These are phyloP conservation scores for Aethionema arabicum DNA, from an alignment of 345 rosid genomes.

Conservation along the genomic window DNA sequence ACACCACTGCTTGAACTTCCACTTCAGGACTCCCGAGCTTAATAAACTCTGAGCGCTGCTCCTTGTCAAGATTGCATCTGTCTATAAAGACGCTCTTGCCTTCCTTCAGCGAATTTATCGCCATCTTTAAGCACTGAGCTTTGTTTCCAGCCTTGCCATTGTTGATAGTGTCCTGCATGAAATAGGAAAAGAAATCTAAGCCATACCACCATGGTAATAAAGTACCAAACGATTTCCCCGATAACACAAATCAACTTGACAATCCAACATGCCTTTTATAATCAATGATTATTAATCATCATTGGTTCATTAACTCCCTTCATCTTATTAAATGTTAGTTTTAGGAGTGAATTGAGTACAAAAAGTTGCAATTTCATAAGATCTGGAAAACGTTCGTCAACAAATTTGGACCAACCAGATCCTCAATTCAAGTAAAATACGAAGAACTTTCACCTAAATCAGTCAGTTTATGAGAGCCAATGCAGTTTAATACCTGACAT, in stretches of 20 bases:
- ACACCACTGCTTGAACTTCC: conserved; percentile 74
- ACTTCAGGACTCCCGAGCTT: conserved; percentile 56
- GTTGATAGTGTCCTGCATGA: conserved; percentile 68
- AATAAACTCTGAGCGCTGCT: conserved; percentile 77
- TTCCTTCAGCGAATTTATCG: conserved; percentile 53
- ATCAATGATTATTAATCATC: too few species aligned
- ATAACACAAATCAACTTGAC: not conserved
- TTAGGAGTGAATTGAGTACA: not conserved
- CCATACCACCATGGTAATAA: not conserved
- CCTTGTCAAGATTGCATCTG: conserved; percentile 80
- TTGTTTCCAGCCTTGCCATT: conserved; percentile 84
- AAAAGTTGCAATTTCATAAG: not conserved
- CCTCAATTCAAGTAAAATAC: conserved; percentile 4
- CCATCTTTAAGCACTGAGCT: conserved; percentile 66
- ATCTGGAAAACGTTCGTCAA: not conserved
- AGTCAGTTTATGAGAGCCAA: too few species aligned
- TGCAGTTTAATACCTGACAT: too few species aligned
- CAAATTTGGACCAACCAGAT: not conserved
- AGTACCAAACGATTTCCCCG: not conserved
- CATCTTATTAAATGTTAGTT: not conserved
- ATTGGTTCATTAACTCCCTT: not conserved
- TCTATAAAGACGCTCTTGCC: conserved; percentile 81
- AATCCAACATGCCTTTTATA: not conserved
- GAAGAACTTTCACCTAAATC: not conserved
- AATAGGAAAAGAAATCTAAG: not conserved